Percentiles rank a stretch among this genome's conserved stretches.
Conservation (phyloP, 192 early-diverging fungal species). For the Phlyctochytrium planicorne region DNA sequence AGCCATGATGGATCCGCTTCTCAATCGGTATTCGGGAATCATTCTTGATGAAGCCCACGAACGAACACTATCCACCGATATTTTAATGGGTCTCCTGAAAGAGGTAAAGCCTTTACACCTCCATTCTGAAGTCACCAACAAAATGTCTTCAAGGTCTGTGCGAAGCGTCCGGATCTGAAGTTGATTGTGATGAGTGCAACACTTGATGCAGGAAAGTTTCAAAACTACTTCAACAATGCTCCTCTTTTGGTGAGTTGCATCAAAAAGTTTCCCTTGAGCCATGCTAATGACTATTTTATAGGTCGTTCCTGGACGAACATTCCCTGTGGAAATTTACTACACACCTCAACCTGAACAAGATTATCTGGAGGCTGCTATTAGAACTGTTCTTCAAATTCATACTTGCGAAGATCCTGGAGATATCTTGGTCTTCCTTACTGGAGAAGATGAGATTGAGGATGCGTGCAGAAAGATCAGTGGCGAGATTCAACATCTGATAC, state of each 20-base stretch:
- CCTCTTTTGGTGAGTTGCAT: conserved; percentile 71
- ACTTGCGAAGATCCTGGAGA: conserved; percentile 91
- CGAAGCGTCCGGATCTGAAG: conserved; percentile 77
- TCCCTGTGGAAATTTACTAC: conserved; percentile 98
- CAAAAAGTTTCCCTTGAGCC: neutral
- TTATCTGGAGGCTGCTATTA: conserved; percentile 94
- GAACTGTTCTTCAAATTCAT: conserved; percentile 94
- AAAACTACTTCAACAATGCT: conserved; percentile 96
- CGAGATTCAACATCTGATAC: conserved; percentile 60
- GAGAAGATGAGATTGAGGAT: conserved; percentile 98
- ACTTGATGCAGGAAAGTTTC: conserved; percentile 97
- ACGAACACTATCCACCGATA: conserved; percentile 93
- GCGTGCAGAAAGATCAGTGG: conserved; percentile 81
- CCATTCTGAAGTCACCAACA: too few species aligned
- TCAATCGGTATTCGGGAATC: conserved; percentile 88
- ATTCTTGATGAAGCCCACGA: conserved; percentile 99
- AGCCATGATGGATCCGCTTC: conserved; percentile 90
- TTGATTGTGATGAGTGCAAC: conserved; percentile 98
- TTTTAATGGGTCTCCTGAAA: conserved; percentile 98
- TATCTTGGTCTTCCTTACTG: conserved; percentile 95
- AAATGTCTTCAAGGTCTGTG: conserved; percentile 64
- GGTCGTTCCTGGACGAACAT: conserved; percentile 92
- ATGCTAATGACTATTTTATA: conserved; percentile 8
- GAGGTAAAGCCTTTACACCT: conserved; percentile 50
- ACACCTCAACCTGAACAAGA: conserved; percentile 97